Conservation (phyloP, 2,329 filamentous ascomycete genomes). For the Colletotrichum tamarilloi region DNA sequence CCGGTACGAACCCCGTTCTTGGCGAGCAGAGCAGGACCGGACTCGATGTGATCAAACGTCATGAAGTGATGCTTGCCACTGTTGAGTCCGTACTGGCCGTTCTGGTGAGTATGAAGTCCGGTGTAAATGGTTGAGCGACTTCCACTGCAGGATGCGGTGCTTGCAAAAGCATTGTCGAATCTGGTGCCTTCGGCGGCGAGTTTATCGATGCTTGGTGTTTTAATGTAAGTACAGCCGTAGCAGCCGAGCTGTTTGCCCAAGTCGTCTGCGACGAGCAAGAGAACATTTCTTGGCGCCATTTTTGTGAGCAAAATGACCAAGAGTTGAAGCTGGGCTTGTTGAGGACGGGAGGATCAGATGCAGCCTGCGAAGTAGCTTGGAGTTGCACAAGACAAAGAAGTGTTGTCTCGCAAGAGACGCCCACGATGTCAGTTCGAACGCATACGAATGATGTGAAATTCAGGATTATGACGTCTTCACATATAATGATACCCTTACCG, state of each 20-base stretch:
- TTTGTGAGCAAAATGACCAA: not conserved
- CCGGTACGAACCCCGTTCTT: not conserved
- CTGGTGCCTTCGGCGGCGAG: slow-evolving; percentile 49
- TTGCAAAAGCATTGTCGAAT: slow-evolving; percentile 55
- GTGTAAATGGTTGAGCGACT: slow-evolving; percentile 60
- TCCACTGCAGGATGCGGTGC: slow-evolving; percentile 59
- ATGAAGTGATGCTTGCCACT: not conserved
- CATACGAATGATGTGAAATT: not conserved
- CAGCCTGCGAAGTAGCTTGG: no score
- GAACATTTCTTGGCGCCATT: slow-evolving; percentile 44
- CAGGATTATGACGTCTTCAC: not conserved
- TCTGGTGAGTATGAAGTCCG: slow-evolving; percentile 60
- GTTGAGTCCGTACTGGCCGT: slow-evolving; percentile 55
- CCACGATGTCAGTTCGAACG: not conserved
- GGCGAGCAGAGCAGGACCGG: not conserved
- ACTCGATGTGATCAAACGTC: not conserved
- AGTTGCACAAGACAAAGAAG: not conserved
- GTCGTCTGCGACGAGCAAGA: slow-evolving; percentile 56
- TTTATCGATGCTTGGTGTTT: slow-evolving; percentile 54
- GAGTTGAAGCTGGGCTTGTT: no score
- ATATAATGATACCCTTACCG: not conserved
- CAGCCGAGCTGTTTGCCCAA: slow-evolving; percentile 51
- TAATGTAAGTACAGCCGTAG: slow-evolving; percentile 44
- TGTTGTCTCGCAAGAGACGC: not conserved
- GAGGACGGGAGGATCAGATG: no score